Evolutionary conservation across 2,329 filamentous ascomycete species (phyloP), one percentile per base, ranked within the genome.

Genomic region (Colletotrichum sp.): DNA sequence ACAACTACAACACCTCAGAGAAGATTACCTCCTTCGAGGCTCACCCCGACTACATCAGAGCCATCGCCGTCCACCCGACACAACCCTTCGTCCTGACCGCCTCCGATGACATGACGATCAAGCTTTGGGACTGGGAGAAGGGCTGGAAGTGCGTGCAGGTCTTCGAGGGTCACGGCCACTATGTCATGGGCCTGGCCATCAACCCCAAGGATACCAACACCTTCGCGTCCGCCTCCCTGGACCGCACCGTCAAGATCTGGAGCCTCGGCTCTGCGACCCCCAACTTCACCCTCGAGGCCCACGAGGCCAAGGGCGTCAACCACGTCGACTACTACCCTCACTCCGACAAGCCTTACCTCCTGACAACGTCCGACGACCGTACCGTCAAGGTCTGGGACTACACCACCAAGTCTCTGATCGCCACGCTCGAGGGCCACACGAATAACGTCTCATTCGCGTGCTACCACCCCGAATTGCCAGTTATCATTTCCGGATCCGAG

Each of bases 1-100:
- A 98, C 91, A 99, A 99, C 89, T 99, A 99, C 91, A 99, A 99
- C 88, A 99, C 97, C 70, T 98, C 95, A 76, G 97, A 99, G 87
- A 99, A 98, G 91, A 97, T 99, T 82, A 96, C 96, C 70, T 95
- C 95, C 18, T 99, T 98, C 86, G 96, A 99, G 88, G 96, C 96
- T 68, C 97, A 99, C 84, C 97, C 97, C 77, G 97, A 99, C 86
- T 99, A 99, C 84, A 99, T 99, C 84, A 95, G 97, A 81, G 96
- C 97, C 67, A 98, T 99, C 80, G 95, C 94, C 78, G 95, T 99
- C 48, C 97, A 99, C 85, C 97, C 97, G 8, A 96, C 96, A 60
- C 96, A 98, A 83, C 96, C 97, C 2, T 99, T 98, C 82, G 95
- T 99, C 69, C 90, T 99, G 76, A 99, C 97, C 71, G 97, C 97